Evolutionary conservation across 2,329 filamentous ascomycete genomes (phyloP).

Genomic region (Lecanicillium sp.): DNA sequence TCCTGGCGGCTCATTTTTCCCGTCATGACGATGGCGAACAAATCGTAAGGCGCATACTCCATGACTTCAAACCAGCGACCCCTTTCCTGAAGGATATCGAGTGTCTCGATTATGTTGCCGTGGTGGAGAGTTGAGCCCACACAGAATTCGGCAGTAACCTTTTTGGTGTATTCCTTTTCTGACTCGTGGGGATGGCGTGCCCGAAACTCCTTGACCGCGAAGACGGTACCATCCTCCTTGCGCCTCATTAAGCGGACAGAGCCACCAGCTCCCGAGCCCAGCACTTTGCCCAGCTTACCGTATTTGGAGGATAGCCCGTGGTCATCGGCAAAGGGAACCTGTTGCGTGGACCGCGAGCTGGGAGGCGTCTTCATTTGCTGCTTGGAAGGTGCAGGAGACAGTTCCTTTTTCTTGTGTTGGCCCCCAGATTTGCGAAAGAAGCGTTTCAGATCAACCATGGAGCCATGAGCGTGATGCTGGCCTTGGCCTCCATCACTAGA

Average conservation of each 20-base stretch:
- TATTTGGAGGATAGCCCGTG: slow-evolving; percentile 87
- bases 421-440: slow-evolving; percentile 80
- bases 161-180: slow-evolving; percentile 94
- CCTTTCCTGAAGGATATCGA: slow-evolving; percentile 94
- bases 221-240: slow-evolving; percentile 84
- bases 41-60: slow-evolving; percentile 93
- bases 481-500: slow-evolving; percentile 18
- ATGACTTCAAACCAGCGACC: slow-evolving; percentile 96
- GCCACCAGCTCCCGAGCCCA: slow-evolving; percentile 89
- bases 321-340: slow-evolving; percentile 88
- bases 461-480: slow-evolving; percentile 47
- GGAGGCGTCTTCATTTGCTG: slow-evolving; percentile 40
- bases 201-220: slow-evolving; percentile 96
- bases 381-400: slow-evolving; percentile 51
- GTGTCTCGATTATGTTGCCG: slow-evolving; percentile 95
- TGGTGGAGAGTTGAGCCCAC: slow-evolving; percentile 95
- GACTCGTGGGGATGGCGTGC: slow-evolving; percentile 87
- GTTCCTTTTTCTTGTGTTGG: slow-evolving; percentile 59
- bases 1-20: slow-evolving; percentile 93
- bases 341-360: slow-evolving; percentile 40
- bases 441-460: slow-evolving; percentile 92
- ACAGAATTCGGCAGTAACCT: slow-evolving; percentile 96
- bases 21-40: slow-evolving; percentile 98
- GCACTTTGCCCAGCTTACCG: slow-evolving; percentile 87
- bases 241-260: slow-evolving; percentile 93